phyloP scores from a whole-genome alignment of 2,329 filamentous ascomycete species.

The Thielaviopsis euricoi region DNA sequence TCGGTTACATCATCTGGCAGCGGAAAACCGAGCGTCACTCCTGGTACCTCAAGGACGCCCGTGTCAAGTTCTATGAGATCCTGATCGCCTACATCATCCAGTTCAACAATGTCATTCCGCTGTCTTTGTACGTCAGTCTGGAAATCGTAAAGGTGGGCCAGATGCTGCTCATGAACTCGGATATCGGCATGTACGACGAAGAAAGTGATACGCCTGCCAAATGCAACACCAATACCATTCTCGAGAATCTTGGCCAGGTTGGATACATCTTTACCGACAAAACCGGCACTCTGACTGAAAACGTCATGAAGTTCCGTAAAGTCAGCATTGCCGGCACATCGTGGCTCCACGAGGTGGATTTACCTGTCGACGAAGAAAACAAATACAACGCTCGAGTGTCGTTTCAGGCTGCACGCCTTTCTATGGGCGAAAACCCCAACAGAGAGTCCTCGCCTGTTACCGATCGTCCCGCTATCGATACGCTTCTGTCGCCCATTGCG shows the following conservation, averaged over 20 bases:
- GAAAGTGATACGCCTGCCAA: constrained; percentile 71
- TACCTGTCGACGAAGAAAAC: constrained; percentile 20
- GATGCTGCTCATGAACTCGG: constrained; percentile 62
- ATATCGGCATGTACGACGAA: constrained; percentile 83
- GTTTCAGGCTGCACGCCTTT: constrained; percentile 7
- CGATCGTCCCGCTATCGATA: constrained; percentile 13
- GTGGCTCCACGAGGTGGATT: constrained; percentile 70
- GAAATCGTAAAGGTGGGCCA: constrained; percentile 70
- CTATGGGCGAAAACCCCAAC: constrained; percentile 10
- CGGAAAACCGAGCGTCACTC: constrained; percentile 46
- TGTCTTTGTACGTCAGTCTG: constrained; percentile 80
- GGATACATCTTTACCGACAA: constrained; percentile 88
- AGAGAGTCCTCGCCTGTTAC: constrained; percentile 20
- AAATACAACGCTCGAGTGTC: constrained; percentile 8
- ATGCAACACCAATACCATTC: constrained; percentile 85
- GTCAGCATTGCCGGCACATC: constrained; percentile 78
- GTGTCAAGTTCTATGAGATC: constrained; percentile 63
- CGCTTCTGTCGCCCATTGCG: constrained; percentile 15
- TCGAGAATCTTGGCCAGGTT: constrained; percentile 84
- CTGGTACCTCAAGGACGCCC: constrained; percentile 60
- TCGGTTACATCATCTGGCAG: constrained; percentile 69
- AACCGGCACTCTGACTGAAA: constrained; percentile 86
- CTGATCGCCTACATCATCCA: constrained; percentile 87
- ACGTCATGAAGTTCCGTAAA: constrained; percentile 89
- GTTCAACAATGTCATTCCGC: constrained; percentile 89